Percentiles rank a stretch among this genome's conserved stretches.
Evolutionary conservation across 2,329 filamentous ascomycete genomes (phyloP).

Genomic region (Bipolaris bicolor): DNA sequence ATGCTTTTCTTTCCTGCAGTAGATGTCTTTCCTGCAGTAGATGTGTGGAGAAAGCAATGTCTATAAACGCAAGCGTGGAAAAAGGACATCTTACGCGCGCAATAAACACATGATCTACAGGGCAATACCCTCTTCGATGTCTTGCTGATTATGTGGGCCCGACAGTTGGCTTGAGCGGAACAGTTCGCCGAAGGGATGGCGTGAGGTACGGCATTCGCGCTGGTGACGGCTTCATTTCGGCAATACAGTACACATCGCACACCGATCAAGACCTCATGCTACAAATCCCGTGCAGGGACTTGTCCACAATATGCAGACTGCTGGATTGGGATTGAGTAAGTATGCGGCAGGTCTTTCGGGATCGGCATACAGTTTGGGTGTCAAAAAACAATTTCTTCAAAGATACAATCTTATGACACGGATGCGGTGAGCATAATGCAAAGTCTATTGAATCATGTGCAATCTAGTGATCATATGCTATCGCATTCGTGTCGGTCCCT

Average conservation of each 20-base stretch:
- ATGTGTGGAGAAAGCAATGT: background rate
- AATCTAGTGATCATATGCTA: background rate
- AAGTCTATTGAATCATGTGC: background rate
- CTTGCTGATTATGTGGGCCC: background rate
- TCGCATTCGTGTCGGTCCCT: background rate
- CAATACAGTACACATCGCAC: background rate
- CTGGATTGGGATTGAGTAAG: background rate
- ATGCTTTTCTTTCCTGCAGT: background rate
- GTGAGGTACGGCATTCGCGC: background rate
- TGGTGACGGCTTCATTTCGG: conserved; percentile 1
- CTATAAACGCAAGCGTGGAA: background rate
- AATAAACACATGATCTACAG: background rate
- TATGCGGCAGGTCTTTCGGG: background rate
- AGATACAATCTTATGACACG: background rate
- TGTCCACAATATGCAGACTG: background rate
- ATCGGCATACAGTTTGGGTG: background rate
- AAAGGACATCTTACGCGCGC: background rate
- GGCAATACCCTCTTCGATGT: background rate
- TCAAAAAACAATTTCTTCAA: background rate
- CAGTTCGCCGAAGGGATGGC: background rate
- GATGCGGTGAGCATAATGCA: background rate
- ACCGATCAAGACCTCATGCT: background rate
- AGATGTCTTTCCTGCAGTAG: background rate
- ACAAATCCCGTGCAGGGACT: background rate
- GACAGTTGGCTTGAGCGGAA: background rate